A percentile compares a stretch with the other conserved stretches of the same genome.
Evolutionary conservation across 1,139 yeast species (phyloP).

Genomic region (Yamadazyma epiphylla): DNA sequence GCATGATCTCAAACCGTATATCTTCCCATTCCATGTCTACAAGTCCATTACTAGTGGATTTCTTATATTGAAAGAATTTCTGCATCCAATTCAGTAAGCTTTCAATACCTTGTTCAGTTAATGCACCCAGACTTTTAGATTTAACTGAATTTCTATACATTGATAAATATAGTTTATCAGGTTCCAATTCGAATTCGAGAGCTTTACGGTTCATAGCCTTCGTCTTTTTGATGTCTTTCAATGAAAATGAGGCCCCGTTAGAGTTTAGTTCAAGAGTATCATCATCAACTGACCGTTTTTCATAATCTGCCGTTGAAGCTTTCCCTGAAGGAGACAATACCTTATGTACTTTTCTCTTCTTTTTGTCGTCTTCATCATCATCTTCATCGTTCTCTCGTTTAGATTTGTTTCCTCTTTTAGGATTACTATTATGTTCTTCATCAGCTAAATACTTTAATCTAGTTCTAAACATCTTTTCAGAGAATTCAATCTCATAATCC

Average conservation of each 20-base stretch:
- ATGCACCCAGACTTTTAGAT: too few species aligned
- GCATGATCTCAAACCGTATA: slow-evolving; percentile 34
- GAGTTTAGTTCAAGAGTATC: slow-evolving; percentile 1
- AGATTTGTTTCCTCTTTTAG: slow-evolving; percentile 31
- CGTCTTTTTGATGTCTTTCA: slow-evolving; percentile 1
- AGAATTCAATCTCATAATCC: slow-evolving; percentile 65
- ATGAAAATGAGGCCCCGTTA: slow-evolving; percentile 4
- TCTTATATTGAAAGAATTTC: slow-evolving; percentile 38
- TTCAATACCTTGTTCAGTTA: slow-evolving; percentile 23
- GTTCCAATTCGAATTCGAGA: slow-evolving; percentile 1
- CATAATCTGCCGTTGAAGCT: background rate
- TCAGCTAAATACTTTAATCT: slow-evolving; percentile 56
- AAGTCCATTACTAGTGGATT: slow-evolving; percentile 34
- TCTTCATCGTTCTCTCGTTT: slow-evolving; percentile 23
- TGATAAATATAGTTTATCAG: slow-evolving; percentile 4
- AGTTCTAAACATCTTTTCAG: slow-evolving; percentile 61
- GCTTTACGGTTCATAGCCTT: slow-evolving; percentile 1
- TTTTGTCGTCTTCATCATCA: slow-evolving; percentile 11
- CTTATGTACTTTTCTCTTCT: slow-evolving; percentile 9
- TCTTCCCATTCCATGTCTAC: slow-evolving; percentile 47
- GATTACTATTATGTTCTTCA: slow-evolving; percentile 34
- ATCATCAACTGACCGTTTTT: slow-evolving; percentile 3
- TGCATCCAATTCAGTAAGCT: slow-evolving; percentile 30
- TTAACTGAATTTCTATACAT: slow-evolving; percentile 1
- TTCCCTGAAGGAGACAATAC: background rate